These are phyloP conservation scores for Chlorociboria aeruginascens DNA, from an alignment of 495 filamentous ascomycete species.

Conservation along the genomic window DNA sequence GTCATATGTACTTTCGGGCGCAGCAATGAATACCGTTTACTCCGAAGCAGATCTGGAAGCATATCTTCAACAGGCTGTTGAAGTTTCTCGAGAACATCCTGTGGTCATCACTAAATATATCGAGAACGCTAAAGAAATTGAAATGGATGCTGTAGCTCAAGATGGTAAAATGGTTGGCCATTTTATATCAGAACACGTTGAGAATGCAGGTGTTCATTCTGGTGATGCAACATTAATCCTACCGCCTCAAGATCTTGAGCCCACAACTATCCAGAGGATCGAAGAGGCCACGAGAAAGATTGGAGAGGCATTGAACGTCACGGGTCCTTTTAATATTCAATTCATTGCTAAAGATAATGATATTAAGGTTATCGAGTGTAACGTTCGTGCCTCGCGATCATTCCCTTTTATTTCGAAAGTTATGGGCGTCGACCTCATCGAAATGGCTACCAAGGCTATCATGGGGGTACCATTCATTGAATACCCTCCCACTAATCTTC, in stretches of 20 bases:
- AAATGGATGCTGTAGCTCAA: conserved; percentile 89
- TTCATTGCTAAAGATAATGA: conserved; percentile 99
- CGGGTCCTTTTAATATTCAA: conserved; percentile 96
- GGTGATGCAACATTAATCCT: conserved; percentile 90
- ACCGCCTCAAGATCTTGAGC: conserved; percentile 85
- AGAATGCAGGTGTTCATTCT: conserved; percentile 94
- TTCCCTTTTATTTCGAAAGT: conserved; percentile 99
- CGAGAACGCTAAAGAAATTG: conserved; percentile 92
- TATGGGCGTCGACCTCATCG: conserved; percentile 95
- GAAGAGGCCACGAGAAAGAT: conserved; percentile 95
- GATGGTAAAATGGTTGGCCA: conserved; percentile 77
- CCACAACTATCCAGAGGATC: conserved; percentile 79
- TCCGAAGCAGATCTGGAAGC: conserved; percentile 76
- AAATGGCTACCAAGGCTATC: conserved; percentile 98
- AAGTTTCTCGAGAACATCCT: conserved; percentile 90
- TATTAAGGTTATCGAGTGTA: conserved; percentile 99
- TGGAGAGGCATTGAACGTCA: conserved; percentile 86
- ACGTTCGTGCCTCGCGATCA: conserved; percentile 88
- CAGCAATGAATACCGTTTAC: conserved; percentile 95
- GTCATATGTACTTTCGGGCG: conserved; percentile 91
- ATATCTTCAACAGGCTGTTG: conserved; percentile 77
- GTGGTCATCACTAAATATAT: conserved; percentile 99
- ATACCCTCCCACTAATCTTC: conserved; percentile 67
- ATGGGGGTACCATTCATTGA: conserved; percentile 68
- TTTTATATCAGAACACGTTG: conserved; percentile 91